Percentiles rank a stretch among this genome's conserved stretches.
phyloP scores from a whole-genome alignment of 164 flowering plant genomes.

The Chimonanthus salicifolius region DNA sequence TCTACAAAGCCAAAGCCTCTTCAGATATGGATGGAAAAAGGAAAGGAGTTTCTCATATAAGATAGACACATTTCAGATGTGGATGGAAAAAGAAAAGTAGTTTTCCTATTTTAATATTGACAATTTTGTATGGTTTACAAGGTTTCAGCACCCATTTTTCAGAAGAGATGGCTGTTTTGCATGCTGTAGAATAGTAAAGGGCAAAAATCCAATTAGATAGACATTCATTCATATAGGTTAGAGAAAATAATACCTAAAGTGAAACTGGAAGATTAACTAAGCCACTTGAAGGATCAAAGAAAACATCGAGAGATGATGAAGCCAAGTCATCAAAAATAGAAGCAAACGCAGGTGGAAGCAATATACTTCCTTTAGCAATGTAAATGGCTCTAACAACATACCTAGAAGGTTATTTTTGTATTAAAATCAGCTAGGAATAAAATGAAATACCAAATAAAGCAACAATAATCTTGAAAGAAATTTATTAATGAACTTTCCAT shows the following conservation, averaged over 20 bases:
- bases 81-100: too few species aligned
- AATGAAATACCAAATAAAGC: neutral
- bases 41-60: neutral
- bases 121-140: neutral
- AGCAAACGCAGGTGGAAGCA: constrained; percentile 94
- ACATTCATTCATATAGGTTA: neutral
- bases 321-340: constrained; percentile 92
- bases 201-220: neutral
- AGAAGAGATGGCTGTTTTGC: neutral
- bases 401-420: constrained; percentile 37
- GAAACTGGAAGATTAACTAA: constrained; percentile 62
- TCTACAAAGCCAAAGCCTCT: neutral
- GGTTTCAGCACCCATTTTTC: neutral
- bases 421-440: neutral
- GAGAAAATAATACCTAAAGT: constrained; percentile 58
- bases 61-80: too few species aligned
- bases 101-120: too few species aligned
- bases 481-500: constrained; percentile 42
- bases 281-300: constrained; percentile 88
- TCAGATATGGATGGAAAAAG: neutral
- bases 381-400: constrained; percentile 91
- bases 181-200: neutral
- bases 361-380: constrained; percentile 88
- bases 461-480: neutral
- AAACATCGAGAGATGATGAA: constrained; percentile 94